phyloP scores from a whole-genome alignment of 2,329 filamentous ascomycete genomes.

The Phaeomoniella chlamydospora region DNA sequence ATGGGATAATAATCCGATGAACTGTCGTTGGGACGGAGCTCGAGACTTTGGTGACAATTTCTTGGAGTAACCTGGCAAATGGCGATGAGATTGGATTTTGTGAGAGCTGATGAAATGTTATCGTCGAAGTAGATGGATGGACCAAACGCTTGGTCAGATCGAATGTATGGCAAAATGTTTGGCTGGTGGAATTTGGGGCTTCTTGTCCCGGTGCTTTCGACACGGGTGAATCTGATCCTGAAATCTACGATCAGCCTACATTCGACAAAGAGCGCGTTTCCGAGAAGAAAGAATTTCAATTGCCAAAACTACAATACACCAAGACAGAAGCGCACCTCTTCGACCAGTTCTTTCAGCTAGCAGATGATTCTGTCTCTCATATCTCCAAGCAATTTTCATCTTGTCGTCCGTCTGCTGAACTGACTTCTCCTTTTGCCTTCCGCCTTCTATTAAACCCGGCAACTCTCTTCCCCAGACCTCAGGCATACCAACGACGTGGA shows the following conservation, averaged over 20 bases:
- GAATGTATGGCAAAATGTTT: slow-evolving; percentile 58
- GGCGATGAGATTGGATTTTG: slow-evolving; percentile 30
- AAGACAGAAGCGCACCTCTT: slow-evolving; percentile 40
- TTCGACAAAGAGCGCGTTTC: too few relatives aligned
- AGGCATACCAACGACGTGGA: slow-evolving; percentile 70
- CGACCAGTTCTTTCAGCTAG: slow-evolving; percentile 37
- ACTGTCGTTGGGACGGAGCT: slow-evolving; percentile 45
- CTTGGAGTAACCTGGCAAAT: slow-evolving; percentile 50
- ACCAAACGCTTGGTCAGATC: slow-evolving; percentile 54
- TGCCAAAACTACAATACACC: slow-evolving; percentile 7
- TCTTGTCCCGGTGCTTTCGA: too few relatives aligned
- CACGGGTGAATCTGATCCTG: too few relatives aligned
- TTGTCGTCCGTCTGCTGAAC: slow-evolving; percentile 43
- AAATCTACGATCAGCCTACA: too few relatives aligned
- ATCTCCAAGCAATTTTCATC: slow-evolving; percentile 99
- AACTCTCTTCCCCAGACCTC: slow-evolving; percentile 73
- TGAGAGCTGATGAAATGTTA: slow-evolving; percentile 35
- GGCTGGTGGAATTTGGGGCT: too few relatives aligned
- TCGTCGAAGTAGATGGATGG: slow-evolving; percentile 35
- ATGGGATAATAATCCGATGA: slow-evolving; percentile 75
- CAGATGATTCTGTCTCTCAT: slow-evolving; percentile 68
- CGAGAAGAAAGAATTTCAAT: slow-evolving; percentile 1
- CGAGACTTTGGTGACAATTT: slow-evolving; percentile 40
- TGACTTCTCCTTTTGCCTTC: slow-evolving; percentile 31
- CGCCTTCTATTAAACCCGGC: slow-evolving; percentile 51